Evolutionary conservation across 1,284 basidiomycete genomes (phyloP).

Genomic region (Malassezia sympodialis): DNA sequence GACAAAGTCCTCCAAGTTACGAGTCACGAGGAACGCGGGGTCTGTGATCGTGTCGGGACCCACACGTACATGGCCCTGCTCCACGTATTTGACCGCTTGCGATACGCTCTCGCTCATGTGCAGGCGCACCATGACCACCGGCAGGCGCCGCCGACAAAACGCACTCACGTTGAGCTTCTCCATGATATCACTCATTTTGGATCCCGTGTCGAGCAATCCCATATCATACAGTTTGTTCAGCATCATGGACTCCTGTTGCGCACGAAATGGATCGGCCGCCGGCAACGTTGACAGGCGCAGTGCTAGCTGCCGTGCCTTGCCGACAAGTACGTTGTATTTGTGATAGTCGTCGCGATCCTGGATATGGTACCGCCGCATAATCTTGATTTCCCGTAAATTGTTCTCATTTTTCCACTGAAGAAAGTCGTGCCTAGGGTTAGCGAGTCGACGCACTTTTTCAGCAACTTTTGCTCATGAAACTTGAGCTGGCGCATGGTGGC

Average conservation of each 20-base stretch:
- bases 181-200: conserved; percentile 54
- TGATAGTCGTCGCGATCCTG: conserved; percentile 73
- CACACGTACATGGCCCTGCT: conserved; percentile 94
- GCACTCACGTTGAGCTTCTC: conserved; percentile 77
- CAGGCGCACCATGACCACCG: conserved; percentile 80
- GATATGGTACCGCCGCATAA: conserved; percentile 83
- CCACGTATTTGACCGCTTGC: conserved; percentile 92
- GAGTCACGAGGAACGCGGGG: conserved; percentile 87
- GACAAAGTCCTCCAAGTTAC: conserved; percentile 95
- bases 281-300: conserved; percentile 81
- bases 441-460: conserved; percentile 39
- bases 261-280: conserved; percentile 75
- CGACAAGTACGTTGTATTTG: conserved; percentile 96
- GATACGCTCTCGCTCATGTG: conserved; percentile 96
- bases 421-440: conserved; percentile 44
- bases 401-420: conserved; percentile 92
- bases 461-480: conserved; percentile 45
- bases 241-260: conserved; percentile 72
- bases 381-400: conserved; percentile 78
- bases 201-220: conserved; percentile 66
- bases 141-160: conserved; percentile 80
- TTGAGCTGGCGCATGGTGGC: conserved; percentile 44
- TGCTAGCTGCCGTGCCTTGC: conserved; percentile 71
- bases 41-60: conserved; percentile 93
- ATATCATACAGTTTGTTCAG: conserved; percentile 95